phyloP scores from a whole-genome alignment of 805 yeast genomes.

The Candida berthetii region DNA sequence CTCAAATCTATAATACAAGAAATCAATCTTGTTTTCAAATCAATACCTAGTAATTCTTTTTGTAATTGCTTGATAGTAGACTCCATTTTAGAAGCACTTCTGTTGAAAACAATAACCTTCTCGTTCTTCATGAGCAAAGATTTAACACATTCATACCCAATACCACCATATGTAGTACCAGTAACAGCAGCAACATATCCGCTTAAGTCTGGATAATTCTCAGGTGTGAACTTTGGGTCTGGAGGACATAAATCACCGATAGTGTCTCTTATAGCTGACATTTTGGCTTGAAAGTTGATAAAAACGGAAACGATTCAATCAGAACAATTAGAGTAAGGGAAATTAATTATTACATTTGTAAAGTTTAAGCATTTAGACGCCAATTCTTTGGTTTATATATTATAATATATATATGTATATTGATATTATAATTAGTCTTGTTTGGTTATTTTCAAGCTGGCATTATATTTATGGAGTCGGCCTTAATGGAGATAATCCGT shows the following conservation, averaged over 20 bases:
- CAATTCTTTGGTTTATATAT: too few species aligned
- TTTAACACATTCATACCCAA: conserved; percentile 26
- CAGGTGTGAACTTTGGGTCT: conserved; percentile 18
- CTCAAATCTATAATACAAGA: conserved; percentile 25
- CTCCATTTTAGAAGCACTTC: conserved; percentile 27
- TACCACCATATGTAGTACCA: conserved; percentile 25
- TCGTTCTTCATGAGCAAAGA: conserved; percentile 25
- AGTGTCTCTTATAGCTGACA: too few species aligned
- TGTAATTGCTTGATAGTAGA: conserved; percentile 21
- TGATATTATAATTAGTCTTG: too few species aligned
- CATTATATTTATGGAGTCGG: too few species aligned
- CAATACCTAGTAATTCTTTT: conserved; percentile 16
- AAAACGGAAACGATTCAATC: too few species aligned
- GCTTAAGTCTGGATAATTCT: conserved; percentile 22
- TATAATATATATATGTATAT: too few species aligned
- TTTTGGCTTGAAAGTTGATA: too few species aligned
- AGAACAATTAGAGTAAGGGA: too few species aligned
- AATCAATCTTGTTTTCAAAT: conserved; percentile 15
- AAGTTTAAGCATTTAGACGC: too few species aligned
- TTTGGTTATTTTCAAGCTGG: too few species aligned
- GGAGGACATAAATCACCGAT: conserved; percentile 13
- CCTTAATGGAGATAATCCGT: too few species aligned
- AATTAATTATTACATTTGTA: too few species aligned
- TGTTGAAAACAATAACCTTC: conserved; percentile 28
- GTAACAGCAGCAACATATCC: conserved; percentile 22